A percentile compares a stretch with the other conserved stretches of the same genome.
These are phyloP conservation scores for Chlorella vulgaris DNA, from an alignment of 139 green algal species.

Conservation along the genomic window DNA sequence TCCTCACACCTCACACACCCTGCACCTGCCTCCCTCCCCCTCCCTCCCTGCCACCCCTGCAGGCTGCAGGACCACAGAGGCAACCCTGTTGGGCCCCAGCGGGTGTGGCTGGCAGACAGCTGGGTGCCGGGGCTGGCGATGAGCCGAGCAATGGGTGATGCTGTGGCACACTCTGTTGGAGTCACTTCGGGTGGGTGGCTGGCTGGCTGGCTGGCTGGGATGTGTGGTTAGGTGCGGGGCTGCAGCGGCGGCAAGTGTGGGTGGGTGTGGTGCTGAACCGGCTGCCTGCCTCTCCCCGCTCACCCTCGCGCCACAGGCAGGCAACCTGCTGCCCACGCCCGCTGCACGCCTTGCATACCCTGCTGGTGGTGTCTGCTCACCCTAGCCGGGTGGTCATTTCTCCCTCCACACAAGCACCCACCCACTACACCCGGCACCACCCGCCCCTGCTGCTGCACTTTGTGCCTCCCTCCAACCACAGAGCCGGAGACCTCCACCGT, in stretches of 20 bases:
- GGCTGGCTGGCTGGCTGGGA: too few relatives aligned
- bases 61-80: slow-evolving; percentile 77
- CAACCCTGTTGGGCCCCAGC: slow-evolving; percentile 77
- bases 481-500: slow-evolving; percentile 70
- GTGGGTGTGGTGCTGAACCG: too few relatives aligned
- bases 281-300: too few relatives aligned
- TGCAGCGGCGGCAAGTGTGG: too few relatives aligned
- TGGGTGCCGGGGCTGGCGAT: slow-evolving; percentile 92
- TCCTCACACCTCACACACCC: neutral
- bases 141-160: slow-evolving; percentile 84
- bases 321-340: too few relatives aligned
- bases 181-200: slow-evolving; percentile 68
- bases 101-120: slow-evolving; percentile 80
- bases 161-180: slow-evolving; percentile 81
- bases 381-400: neutral
- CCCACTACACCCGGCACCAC: neutral
- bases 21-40: neutral
- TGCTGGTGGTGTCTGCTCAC: neutral
- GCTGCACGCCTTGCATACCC: neutral
- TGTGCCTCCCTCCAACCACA: neutral
- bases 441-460: too few relatives aligned
- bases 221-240: too few relatives aligned
- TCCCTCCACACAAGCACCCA: neutral
- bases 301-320: too few relatives aligned
- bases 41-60: neutral